Evolutionary conservation across 352 stramenopile genomes (phyloP), one percentile per base, ranked within the genome.

Genomic region (Aphanomyces invadans): DNA sequence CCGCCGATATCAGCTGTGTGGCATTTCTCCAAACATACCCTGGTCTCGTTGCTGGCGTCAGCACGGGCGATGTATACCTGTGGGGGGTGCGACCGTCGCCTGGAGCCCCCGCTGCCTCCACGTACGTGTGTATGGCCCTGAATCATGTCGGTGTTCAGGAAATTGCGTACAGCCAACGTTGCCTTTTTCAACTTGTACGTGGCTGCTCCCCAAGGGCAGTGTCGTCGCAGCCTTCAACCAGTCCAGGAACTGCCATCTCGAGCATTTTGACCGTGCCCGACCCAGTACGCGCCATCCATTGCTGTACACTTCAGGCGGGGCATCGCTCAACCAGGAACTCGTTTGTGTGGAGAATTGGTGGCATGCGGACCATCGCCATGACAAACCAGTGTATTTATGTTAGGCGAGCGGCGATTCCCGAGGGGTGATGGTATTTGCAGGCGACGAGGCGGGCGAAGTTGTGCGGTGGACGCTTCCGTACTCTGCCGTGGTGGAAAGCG

Each of bases 1-100:
- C 69, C 15, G 76, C 62, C 11, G 74, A 88, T 61, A 82, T 91
- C 59, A 88, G 74, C 12, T 80, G 75, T n/a, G 62, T 88, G 32
- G 73, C 54, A 46, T 86, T 89, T 26, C 67, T 83, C 4, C 76
- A 72, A 0, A 79, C 73, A 1, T 77, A 74, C 4, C 53, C 70
- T 3, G 73, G 83, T 19, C 73, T 91, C 25, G 57, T 91, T 4
- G 79, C 67, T 19, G 82, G 80, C 0, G 86, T 79, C 23, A 74
- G 71, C 0, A 71, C 53, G 4, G 79, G 80, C 10, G 63, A 70
- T 11, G 74, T 87, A 2, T 80, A 79, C 32, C 42, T 87, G 17
- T 91, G 80, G 80, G 72, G 69, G 1, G 38, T 60, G 2, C 21
- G 36, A 21, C 55, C n/a, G 39, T 64, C 55, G 0, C 15, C n/a